A percentile compares a stretch with the other conserved stretches of the same genome.
Evolutionary conservation across 805 yeast genomes (phyloP).

Genomic region (Wickerhamiella musiphila): DNA sequence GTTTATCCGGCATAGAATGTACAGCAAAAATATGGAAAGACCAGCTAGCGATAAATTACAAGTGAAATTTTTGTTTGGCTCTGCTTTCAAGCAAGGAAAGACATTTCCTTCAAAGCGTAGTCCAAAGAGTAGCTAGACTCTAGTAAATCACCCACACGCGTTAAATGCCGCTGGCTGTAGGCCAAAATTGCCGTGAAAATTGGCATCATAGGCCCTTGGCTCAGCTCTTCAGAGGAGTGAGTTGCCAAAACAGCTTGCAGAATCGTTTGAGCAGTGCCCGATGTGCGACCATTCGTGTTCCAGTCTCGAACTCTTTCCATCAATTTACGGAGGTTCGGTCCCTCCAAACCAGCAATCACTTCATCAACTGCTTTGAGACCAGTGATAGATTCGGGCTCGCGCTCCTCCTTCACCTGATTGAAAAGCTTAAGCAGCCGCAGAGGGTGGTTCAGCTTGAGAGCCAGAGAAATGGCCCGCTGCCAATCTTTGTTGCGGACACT

Average conservation of each 20-base stretch:
- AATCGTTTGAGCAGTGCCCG: conserved; percentile 63
- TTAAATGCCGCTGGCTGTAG: conserved; percentile 72
- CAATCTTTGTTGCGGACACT: conserved; percentile 57
- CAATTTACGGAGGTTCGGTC: conserved; percentile 41
- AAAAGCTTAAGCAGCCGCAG: conserved; percentile 70
- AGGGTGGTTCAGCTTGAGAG: conserved; percentile 78
- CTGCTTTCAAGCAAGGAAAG: too few species aligned
- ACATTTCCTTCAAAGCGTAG: conserved; percentile 58
- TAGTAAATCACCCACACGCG: conserved; percentile 56
- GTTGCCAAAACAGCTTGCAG: conserved; percentile 44
- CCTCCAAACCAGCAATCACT: conserved; percentile 37
- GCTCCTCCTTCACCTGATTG: conserved; percentile 32
- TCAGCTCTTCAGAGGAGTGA: conserved; percentile 37
- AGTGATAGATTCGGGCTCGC: conserved; percentile 32
- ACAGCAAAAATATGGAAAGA: too few species aligned
- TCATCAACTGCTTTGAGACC: conserved; percentile 49
- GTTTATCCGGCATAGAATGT: too few species aligned
- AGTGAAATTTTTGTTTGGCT: too few species aligned
- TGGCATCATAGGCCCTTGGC: conserved; percentile 48
- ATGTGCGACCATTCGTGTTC: conserved; percentile 78
- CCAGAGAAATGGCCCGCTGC: conserved; percentile 75
- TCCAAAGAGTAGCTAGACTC: conserved; percentile 80
- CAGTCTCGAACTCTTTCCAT: conserved; percentile 77
- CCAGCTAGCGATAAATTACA: neutral
- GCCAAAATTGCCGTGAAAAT: conserved; percentile 67